Conservation (phyloP, 148 eudicot genomes). For the Camellia sinensis region DNA sequence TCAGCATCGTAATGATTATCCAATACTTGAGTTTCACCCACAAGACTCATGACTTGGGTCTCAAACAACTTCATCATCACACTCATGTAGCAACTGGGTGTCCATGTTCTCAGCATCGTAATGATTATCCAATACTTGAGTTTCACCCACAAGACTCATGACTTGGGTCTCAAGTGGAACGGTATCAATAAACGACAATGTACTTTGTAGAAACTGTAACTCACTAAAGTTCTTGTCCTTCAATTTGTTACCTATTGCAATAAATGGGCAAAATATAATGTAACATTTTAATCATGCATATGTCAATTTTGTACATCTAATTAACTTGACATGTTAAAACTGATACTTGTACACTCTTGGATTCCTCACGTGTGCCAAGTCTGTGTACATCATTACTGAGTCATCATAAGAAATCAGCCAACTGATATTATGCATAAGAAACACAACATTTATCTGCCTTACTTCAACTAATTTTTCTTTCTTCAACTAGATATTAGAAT, state of each 20-base stretch:
- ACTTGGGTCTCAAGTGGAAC: conserved; percentile 38
- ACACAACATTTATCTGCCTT: too few species aligned
- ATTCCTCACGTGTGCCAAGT: too few species aligned
- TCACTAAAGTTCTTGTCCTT: conserved; percentile 22
- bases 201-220: conserved; percentile 4
- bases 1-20: conserved; percentile 30
- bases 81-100: conserved; percentile 41
- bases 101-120: conserved; percentile 23
- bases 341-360: too few species aligned
- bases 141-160: conserved; percentile 31
- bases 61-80: conserved; percentile 13
- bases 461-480: too few species aligned
- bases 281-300: too few species aligned
- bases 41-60: conserved; percentile 36
- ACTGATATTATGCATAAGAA: too few species aligned
- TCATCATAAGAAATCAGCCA: too few species aligned
- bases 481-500: too few species aligned
- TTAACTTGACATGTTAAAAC: too few species aligned
- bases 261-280: neutral
- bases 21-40: conserved; percentile 33
- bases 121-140: conserved; percentile 34
- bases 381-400: too few species aligned
- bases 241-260: conserved; percentile 16
- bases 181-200: conserved; percentile 26
- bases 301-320: too few species aligned